Conservation (phyloP, 257 asterid genomes). For the Nyctanthes arbortristis region DNA sequence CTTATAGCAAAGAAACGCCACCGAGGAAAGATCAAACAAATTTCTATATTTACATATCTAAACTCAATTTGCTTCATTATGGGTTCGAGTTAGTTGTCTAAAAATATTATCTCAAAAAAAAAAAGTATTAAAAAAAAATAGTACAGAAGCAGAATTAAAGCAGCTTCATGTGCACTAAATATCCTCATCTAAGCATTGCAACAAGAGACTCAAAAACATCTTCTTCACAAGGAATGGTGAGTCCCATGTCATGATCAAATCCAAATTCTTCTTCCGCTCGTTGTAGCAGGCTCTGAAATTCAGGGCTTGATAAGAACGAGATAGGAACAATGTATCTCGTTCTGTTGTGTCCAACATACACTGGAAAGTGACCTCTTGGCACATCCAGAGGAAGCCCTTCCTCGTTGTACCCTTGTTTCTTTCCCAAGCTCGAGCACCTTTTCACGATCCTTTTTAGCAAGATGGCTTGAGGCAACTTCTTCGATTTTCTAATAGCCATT, state of each 20-base stretch:
- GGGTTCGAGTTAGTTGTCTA: conserved; percentile 6
- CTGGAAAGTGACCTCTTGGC: conserved; percentile 44
- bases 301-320: conserved; percentile 26
- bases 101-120: neutral
- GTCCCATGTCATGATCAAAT: conserved; percentile 40
- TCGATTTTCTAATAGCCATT: conserved; percentile 47
- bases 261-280: conserved; percentile 49
- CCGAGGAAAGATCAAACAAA: conserved; percentile 27
- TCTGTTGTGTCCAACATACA: conserved; percentile 39
- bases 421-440: conserved; percentile 53
- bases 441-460: conserved; percentile 44
- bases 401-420: conserved; percentile 29
- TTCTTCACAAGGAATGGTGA: conserved; percentile 43
- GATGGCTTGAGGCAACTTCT: conserved; percentile 38
- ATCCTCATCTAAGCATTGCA: conserved; percentile 26
- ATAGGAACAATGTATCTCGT: conserved; percentile 41
- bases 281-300: conserved; percentile 32
- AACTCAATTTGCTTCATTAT: conserved; percentile 7
- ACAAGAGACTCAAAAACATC: conserved; percentile 33
- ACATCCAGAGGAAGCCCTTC: conserved; percentile 37
- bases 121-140: conserved; percentile 12
- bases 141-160: neutral
- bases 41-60: conserved; percentile 26
- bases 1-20: conserved; percentile 24
- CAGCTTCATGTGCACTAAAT: neutral